Conservation (phyloP, 2,329 filamentous ascomycete genomes). For the Diplodia intermedia region DNA sequence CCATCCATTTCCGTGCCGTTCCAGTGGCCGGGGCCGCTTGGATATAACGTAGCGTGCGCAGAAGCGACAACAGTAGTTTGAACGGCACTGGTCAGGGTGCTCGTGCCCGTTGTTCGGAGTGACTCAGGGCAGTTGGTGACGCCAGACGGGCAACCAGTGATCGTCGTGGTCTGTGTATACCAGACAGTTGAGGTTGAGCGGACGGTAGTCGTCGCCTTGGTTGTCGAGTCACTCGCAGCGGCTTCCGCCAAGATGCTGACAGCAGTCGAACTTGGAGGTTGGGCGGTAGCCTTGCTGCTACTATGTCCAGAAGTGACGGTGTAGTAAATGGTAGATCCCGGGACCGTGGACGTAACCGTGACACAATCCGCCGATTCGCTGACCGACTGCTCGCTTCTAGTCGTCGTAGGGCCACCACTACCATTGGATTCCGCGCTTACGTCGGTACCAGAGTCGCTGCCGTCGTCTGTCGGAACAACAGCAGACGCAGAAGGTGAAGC, state of each 20-base stretch:
- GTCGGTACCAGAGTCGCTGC: neutral
- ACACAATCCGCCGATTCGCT: neutral
- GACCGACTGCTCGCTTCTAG: neutral
- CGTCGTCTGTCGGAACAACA: neutral
- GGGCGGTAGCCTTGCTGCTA: neutral
- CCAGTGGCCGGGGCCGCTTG: neutral
- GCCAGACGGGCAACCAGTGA: slow-evolving; percentile 11
- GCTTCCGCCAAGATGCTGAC: neutral
- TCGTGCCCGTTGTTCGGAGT: neutral
- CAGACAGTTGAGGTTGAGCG: slow-evolving; percentile 6
- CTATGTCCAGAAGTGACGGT: neutral
- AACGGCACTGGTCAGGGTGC: neutral
- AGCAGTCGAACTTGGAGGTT: neutral
- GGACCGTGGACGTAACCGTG: neutral
- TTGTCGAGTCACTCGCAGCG: neutral
- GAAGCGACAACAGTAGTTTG: neutral
- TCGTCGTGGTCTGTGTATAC: neutral
- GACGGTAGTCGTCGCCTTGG: neutral
- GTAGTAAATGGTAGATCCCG: neutral
- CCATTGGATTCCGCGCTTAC: neutral
- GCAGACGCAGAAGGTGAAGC: neutral
- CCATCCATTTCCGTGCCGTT: neutral
- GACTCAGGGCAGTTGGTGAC: slow-evolving; percentile 1
- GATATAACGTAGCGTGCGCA: neutral
- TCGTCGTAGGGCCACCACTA: neutral